Base-by-base conservation (phyloP, 768 basidiomycete species). In the Suillus subluteus region DNA sequence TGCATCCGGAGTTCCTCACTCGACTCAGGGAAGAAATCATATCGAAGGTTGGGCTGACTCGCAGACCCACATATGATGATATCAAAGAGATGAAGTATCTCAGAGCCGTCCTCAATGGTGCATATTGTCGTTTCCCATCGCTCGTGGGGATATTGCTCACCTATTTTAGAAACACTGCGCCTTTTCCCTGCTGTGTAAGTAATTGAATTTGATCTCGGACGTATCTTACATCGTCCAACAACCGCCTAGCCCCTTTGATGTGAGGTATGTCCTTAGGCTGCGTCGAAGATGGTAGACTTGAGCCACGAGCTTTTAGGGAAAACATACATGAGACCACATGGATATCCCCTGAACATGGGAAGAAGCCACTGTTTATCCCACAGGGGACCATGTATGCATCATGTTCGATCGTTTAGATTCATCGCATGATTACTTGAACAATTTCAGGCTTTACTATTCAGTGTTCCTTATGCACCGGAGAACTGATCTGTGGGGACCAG, bases 41-140 rank as follows among this genome's bases (percentile, higher is more conserved):
- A 16, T 70, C 68, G 23, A 75, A 73, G 11, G 73, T 85, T 46
- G 82, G 82, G 2, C 66, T 74, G 0, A 72, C 68, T 18, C 69
- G 73, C 8, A 67, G 74, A 21, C 83, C 81, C 12, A 76, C 77
- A 1, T 81, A 79, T 65, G 79, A 81, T 56, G 77, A 82, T 72
- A 75, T 86, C 55, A 72, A 75, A 30, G 78, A 79, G 7, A 79
- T 83, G 78, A 83, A 80, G 67, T 82, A 77, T 67, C 70, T 83
- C 6, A 73, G 80, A 7, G 83, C 84, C 37, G 79, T 82, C 32
- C 74, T 83, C 40, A 82, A 83, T 64, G 83, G 82, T 82, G 48
- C 11, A 75, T 65, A 46, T n/a, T 13, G 43, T 13, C 18, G 30
- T 44, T 12, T 21, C 11, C 38, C 35, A 50, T 66, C 4, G 16